A percentile compares a stretch with the other conserved stretches of the same genome.
Conservation (phyloP, 73 alveolate species). For the Paramecium octaurelia region DNA sequence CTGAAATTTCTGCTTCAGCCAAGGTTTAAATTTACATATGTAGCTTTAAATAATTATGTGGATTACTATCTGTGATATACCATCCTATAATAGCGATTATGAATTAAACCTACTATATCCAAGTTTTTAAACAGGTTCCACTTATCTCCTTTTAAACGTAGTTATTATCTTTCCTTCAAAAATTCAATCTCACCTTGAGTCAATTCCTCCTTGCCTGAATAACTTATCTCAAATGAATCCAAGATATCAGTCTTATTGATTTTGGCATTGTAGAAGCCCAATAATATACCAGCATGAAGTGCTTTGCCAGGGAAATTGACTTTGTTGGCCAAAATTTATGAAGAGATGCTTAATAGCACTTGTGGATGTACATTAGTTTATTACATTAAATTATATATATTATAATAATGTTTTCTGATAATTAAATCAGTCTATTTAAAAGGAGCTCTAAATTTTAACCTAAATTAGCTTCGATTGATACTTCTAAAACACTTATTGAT, state of each 20-base stretch:
- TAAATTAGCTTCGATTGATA: not conserved
- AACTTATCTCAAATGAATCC: slow-evolving; percentile 3
- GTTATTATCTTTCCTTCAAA: not conserved
- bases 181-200: not conserved
- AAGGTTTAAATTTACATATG: not conserved
- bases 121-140: slow-evolving; percentile 50
- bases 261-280: not conserved
- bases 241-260: slow-evolving; percentile 23
- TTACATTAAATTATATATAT: not conserved
- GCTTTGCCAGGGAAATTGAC: not conserved
- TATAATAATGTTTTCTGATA: not conserved
- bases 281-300: not conserved
- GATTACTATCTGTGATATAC: slow-evolving; percentile 30
- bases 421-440: slow-evolving; percentile 3
- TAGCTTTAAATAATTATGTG: not conserved
- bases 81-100: not conserved
- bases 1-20: not conserved
- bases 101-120: not conserved
- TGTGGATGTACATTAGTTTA: slow-evolving; percentile 39
- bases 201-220: not conserved
- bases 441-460: not conserved
- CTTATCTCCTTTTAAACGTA: slow-evolving; percentile 16
- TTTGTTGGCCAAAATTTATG: not conserved
- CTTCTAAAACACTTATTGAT: not conserved
- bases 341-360: not conserved